phyloP scores from a whole-genome alignment of 169 alveolate genomes.

The Eimeria maxima region DNA sequence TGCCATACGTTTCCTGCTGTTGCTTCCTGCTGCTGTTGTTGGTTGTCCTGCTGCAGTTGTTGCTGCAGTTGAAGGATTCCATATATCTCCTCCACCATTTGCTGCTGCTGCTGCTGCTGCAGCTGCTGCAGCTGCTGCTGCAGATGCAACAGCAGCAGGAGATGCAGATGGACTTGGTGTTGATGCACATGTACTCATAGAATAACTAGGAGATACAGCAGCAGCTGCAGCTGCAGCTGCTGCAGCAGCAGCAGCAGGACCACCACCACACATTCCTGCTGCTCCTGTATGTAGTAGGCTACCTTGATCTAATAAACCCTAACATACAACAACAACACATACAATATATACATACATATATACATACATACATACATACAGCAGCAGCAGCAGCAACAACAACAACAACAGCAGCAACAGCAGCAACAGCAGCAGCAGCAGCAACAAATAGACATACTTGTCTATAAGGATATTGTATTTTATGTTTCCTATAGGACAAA shows the following conservation, averaged over 20 bases:
- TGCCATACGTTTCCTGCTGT: slow-evolving; percentile 20
- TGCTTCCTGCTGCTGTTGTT: too few species aligned
- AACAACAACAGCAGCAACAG: too few species aligned
- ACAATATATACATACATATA: neutral
- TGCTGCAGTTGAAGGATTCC: neutral
- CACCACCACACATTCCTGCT: neutral
- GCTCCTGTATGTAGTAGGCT: neutral
- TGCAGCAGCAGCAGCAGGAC: slow-evolving; percentile 7
- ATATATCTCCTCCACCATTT: neutral
- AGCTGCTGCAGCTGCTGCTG: slow-evolving; percentile 59
- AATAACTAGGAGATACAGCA: slow-evolving; percentile 48
- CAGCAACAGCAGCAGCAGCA: too few species aligned
- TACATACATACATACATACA: neutral
- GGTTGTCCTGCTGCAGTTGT: neutral
- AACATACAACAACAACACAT: neutral
- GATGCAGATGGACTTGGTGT: slow-evolving; percentile 61
- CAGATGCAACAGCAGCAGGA: slow-evolving; percentile 44
- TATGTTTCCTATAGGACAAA: too few species aligned
- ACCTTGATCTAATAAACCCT: neutral
- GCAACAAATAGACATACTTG: too few species aligned
- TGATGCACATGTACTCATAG: slow-evolving; percentile 20
- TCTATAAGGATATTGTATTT: too few species aligned
- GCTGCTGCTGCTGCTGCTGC: slow-evolving; percentile 9
- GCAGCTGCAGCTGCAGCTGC: slow-evolving; percentile 40
- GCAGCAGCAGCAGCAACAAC: slow-evolving; percentile 19